phyloP scores from a whole-genome alignment of 768 basidiomycete species.

The Grammothele lineata region DNA sequence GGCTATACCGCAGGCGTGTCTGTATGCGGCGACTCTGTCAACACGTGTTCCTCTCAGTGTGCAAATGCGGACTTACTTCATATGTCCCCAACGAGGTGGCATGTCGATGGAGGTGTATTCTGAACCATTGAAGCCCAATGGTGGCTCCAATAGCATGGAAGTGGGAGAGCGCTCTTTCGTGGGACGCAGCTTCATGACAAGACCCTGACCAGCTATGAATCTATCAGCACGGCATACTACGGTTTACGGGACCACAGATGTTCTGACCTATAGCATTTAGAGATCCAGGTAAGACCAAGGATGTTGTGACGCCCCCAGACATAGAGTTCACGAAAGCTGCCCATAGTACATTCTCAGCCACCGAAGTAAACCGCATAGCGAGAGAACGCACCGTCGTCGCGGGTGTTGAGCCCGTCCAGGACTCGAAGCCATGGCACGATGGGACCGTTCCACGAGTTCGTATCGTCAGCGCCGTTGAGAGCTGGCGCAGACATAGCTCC shows the following conservation, averaged over 20 bases:
- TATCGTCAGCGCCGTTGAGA: constrained; percentile 42
- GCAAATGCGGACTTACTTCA: constrained; percentile 48
- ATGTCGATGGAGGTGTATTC: constrained; percentile 26
- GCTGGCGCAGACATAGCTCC: constrained; percentile 32
- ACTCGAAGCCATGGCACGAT: constrained; percentile 63
- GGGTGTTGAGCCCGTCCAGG: constrained; percentile 72
- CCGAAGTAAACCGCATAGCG: not conserved
- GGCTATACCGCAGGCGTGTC: constrained; percentile 54
- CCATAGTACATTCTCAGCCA: not conserved
- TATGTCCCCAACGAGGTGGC: constrained; percentile 52
- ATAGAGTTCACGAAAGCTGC: constrained; percentile 49
- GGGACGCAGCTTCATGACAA: constrained; percentile 70
- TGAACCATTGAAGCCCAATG: constrained; percentile 46
- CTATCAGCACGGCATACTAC: too few species aligned
- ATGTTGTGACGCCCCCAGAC: constrained; percentile 71
- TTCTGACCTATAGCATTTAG: constrained; percentile 60
- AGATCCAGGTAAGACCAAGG: constrained; percentile 71
- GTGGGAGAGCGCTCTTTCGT: constrained; percentile 66
- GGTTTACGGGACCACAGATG: too few species aligned
- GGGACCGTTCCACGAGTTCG: constrained; percentile 49
- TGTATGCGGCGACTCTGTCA: constrained; percentile 19
- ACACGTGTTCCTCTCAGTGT: not conserved
- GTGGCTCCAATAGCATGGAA: constrained; percentile 71
- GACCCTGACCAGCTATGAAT: constrained; percentile 65
- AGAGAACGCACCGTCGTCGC: constrained; percentile 41